Conservation (phyloP, 495 filamentous ascomycete species). For the Neurospora terricola region DNA sequence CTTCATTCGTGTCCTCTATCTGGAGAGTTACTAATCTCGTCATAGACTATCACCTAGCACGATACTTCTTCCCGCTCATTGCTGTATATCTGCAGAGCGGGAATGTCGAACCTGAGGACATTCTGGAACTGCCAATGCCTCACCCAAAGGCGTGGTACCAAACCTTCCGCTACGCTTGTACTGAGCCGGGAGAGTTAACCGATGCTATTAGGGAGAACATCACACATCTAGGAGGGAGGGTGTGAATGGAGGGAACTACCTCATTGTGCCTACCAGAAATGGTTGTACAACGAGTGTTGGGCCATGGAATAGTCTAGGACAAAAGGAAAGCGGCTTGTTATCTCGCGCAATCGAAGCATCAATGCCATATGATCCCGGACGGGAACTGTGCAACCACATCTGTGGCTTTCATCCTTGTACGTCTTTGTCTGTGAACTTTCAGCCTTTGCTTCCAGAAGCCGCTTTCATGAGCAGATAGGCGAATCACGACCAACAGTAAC, state of each 20-base stretch:
- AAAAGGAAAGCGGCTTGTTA: neutral
- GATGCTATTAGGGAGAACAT: conserved; percentile 40
- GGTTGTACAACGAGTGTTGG: neutral
- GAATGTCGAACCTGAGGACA: conserved; percentile 38
- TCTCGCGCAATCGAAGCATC: neutral
- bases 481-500: neutral
- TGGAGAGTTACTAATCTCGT: neutral
- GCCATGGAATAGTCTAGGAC: neutral
- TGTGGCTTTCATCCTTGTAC: neutral
- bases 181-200: conserved; percentile 36
- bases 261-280: neutral
- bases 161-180: conserved; percentile 43
- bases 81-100: conserved; percentile 41
- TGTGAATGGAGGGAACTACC: conserved; percentile 14
- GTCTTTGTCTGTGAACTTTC: neutral
- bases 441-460: neutral
- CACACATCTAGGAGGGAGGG: conserved; percentile 40
- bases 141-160: conserved; percentile 42
- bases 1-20: neutral
- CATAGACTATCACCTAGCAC: conserved; percentile 40
- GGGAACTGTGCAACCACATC: neutral
- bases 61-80: conserved; percentile 39
- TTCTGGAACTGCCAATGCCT: conserved; percentile 46
- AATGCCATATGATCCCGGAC: neutral
- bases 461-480: neutral